Evolutionary conservation across 306 rosid species (phyloP).

Genomic region (Cucurbita ficifolia): DNA sequence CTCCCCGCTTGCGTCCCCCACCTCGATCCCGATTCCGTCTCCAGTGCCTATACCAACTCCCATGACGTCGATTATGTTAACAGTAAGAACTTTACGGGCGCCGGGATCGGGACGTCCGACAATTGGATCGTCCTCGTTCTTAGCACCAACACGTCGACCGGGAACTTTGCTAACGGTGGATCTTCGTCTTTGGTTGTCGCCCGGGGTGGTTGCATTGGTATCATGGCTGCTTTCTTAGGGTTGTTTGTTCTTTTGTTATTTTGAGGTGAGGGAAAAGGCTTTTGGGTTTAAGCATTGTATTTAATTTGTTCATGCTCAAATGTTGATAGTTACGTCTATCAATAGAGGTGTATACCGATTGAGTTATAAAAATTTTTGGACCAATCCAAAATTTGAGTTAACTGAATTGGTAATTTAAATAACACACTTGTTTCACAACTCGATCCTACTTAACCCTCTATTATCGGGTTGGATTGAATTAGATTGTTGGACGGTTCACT

Average conservation of each 20-base stretch:
- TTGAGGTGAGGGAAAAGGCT: no score
- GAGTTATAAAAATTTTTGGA: no score
- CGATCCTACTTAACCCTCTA: no score
- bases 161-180: conserved; percentile 31
- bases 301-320: no score
- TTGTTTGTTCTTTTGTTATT: not conserved
- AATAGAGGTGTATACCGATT: no score
- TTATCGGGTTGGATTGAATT: no score
- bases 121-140: conserved; percentile 50
- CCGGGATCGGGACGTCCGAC: conserved; percentile 39
- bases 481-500: no score
- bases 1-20: conserved; percentile 45
- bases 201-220: not conserved
- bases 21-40: conserved; percentile 8
- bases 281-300: no score
- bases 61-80: conserved; percentile 21
- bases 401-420: no score
- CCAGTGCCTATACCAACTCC: conserved; percentile 24
- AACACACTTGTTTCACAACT: no score
- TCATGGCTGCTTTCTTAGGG: conserved; percentile 11
- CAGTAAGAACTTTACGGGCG: conserved; percentile 21
- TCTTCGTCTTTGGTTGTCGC: conserved; percentile 8
- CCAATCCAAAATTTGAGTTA: no score
- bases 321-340: no score
- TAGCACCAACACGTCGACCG: conserved; percentile 25